Percentiles rank a stretch among this genome's conserved stretches.
Conservation (phyloP, 805 yeast genomes). For the Kluyveromyces dobzhanskii region DNA sequence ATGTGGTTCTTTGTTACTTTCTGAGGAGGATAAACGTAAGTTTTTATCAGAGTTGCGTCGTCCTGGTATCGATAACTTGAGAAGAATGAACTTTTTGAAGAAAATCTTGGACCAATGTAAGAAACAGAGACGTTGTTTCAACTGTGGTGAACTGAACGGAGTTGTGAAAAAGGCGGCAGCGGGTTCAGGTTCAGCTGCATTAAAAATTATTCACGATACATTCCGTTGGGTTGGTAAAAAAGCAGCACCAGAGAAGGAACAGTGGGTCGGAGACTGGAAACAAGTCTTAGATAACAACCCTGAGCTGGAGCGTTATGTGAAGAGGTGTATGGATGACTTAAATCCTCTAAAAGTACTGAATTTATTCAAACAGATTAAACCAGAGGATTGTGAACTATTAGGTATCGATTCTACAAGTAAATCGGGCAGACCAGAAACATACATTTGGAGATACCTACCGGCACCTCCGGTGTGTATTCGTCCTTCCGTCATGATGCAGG, state of each 20-base stretch:
- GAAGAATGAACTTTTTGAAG: constrained; percentile 84
- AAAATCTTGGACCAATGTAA: constrained; percentile 85
- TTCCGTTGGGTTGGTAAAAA: constrained; percentile 94
- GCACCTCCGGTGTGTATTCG: constrained; percentile 99
- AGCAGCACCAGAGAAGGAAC: constrained; percentile 69
- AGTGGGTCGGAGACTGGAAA: constrained; percentile 83
- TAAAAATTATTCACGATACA: constrained; percentile 91
- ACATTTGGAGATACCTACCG: constrained; percentile 93
- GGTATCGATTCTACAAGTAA: constrained; percentile 76
- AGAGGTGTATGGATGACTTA: constrained; percentile 84
- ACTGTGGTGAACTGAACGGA: constrained; percentile 87
- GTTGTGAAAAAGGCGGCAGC: constrained; percentile 94
- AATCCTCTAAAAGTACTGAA: constrained; percentile 87
- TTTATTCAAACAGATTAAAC: constrained; percentile 75
- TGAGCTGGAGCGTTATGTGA: constrained; percentile 79
- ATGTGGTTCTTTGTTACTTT: constrained; percentile 72
- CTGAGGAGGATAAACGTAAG: constrained; percentile 59
- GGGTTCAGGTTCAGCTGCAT: constrained; percentile 86
- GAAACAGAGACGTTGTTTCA: constrained; percentile 83
- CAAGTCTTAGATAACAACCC: constrained; percentile 69
- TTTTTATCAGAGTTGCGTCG: constrained; percentile 73
- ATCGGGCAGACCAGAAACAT: constrained; percentile 93
- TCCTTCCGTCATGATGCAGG: constrained; percentile 93
- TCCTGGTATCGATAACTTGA: constrained; percentile 82
- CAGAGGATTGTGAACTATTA: constrained; percentile 83